Evolutionary conservation across 768 basidiomycete genomes (phyloP).

Genomic region (Neoboletus subvelutipes): DNA sequence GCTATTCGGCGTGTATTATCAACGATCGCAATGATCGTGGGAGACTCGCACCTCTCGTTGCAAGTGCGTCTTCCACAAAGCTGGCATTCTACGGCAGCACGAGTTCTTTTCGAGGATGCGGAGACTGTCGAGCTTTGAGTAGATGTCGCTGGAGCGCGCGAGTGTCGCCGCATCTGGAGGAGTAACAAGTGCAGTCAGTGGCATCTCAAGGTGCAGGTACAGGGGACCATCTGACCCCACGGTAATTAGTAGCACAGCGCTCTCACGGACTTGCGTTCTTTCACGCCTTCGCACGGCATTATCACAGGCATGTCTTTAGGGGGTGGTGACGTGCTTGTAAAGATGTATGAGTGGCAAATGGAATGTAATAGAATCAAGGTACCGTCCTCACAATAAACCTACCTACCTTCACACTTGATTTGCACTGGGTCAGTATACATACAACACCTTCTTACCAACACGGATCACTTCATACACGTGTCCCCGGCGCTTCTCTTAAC

Average conservation of each 20-base stretch:
- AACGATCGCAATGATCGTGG: not conserved
- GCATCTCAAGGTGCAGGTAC: not conserved
- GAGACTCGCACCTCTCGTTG: not conserved
- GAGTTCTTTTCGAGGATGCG: not conserved
- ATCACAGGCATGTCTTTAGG: not conserved
- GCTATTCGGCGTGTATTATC: not conserved
- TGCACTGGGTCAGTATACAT: not conserved
- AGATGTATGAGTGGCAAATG: not conserved
- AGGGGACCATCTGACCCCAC: not conserved
- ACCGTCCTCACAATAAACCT: not conserved
- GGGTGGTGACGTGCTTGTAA: not conserved
- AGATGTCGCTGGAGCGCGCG: not conserved
- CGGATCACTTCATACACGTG: not conserved
- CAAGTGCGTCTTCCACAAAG: not conserved
- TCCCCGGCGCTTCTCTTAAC: not conserved
- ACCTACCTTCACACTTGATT: not conserved
- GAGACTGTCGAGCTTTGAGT: not conserved
- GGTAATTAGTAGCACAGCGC: not conserved
- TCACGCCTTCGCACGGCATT: not conserved
- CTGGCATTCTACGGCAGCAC: not conserved
- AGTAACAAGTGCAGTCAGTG: not conserved
- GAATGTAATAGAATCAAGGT: not conserved
- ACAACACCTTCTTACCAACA: not conserved
- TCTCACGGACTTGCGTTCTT: not conserved
- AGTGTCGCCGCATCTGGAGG: not conserved